Percentiles rank a stretch among this genome's conserved stretches.
These are phyloP conservation scores for Pistacia atlantica DNA, from an alignment of 345 rosid species.

Conservation along the genomic window DNA sequence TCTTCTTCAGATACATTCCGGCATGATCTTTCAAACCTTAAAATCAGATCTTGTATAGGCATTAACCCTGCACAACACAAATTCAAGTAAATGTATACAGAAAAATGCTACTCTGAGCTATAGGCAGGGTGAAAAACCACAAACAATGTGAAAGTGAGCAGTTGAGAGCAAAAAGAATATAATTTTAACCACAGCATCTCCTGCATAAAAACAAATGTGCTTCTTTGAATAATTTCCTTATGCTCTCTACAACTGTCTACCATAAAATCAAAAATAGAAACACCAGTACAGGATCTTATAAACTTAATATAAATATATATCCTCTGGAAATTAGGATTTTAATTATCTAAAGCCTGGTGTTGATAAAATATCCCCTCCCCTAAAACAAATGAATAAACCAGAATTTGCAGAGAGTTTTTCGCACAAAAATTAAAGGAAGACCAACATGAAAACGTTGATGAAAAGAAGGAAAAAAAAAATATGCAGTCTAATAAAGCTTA, in stretches of 20 bases:
- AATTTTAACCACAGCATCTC: background rate
- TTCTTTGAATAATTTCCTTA: background rate
- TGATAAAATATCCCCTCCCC: background rate
- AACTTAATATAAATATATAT: background rate
- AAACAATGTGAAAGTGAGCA: background rate
- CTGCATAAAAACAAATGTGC: background rate
- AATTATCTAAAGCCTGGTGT: background rate
- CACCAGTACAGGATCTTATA: background rate
- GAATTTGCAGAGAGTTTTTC: background rate
- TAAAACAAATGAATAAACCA: background rate
- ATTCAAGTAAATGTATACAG: background rate
- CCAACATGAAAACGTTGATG: background rate
- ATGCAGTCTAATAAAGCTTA: background rate
- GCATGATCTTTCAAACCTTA: conserved; percentile 79
- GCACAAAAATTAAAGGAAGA: background rate
- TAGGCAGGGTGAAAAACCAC: conserved; percentile 4
- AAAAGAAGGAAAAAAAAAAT: too few species aligned
- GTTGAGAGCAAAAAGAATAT: background rate
- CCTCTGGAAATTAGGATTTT: background rate
- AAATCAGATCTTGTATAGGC: conserved; percentile 79
- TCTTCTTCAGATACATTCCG: conserved; percentile 78
- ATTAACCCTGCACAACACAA: conserved; percentile 69
- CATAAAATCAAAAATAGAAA: background rate
- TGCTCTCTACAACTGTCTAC: background rate
- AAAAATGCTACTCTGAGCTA: conserved; percentile 7